Percentiles rank a stretch among this genome's conserved stretches.
These are phyloP conservation scores for Botrytis cinerea DNA, from an alignment of 2,329 filamentous ascomycete genomes.

Conservation along the genomic window DNA sequence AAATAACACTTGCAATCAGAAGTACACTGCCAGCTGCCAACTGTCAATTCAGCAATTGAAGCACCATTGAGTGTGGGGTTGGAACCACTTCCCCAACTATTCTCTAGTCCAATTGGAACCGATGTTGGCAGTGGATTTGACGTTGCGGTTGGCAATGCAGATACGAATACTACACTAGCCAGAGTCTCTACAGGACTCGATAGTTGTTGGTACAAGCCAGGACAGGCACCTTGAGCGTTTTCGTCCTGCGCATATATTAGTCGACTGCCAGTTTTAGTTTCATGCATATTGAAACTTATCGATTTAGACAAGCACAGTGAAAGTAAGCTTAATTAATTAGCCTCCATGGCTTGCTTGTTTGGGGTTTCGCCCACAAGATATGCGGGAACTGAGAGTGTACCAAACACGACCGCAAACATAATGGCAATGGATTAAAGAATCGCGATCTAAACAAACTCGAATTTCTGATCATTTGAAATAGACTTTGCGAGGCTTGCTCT, in stretches of 20 bases:
- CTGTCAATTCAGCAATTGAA: not conserved
- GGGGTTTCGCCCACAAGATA: conserved; percentile 2
- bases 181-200: not conserved
- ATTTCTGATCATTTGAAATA: not conserved
- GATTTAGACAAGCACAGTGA: not conserved
- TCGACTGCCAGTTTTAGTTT: not conserved
- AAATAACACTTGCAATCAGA: not conserved
- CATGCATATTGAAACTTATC: not conserved
- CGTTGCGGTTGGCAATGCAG: not conserved
- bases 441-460: not conserved
- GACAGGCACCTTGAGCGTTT: not conserved
- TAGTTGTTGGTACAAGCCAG: not conserved
- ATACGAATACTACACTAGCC: not conserved
- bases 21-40: not conserved
- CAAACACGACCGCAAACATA: not conserved
- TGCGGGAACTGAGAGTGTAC: not conserved
- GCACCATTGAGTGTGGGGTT: not conserved
- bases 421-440: not conserved
- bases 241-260: not conserved
- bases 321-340: not conserved
- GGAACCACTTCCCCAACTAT: not conserved
- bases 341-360: not conserved
- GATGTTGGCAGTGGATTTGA: not conserved
- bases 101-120: not conserved
- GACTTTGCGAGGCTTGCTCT: not conserved